Conservation (phyloP, 257 asterid genomes). For the Petunia axillaris region DNA sequence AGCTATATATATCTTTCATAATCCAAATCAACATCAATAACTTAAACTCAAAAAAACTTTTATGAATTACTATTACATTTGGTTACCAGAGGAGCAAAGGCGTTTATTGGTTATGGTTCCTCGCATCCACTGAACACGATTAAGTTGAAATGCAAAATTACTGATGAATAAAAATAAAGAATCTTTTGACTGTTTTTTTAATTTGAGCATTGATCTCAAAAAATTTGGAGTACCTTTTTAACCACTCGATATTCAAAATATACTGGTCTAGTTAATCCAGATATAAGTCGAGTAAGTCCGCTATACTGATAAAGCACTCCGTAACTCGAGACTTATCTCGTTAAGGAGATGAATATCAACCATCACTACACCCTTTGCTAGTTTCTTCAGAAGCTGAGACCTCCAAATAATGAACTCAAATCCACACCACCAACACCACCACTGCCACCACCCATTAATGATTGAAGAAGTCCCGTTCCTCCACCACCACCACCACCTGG, state of each 20-base stretch:
- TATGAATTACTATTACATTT: background rate
- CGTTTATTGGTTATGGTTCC: too few species aligned
- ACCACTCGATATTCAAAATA: too few species aligned
- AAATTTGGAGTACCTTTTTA: background rate
- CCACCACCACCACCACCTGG: slow-evolving; percentile 31
- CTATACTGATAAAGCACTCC: too few species aligned
- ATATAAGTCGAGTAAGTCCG: too few species aligned
- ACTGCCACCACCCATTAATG: slow-evolving; percentile 41
- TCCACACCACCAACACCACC: background rate
- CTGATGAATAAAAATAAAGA: background rate
- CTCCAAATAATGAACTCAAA: slow-evolving; percentile 21
- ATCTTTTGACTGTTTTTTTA: background rate
- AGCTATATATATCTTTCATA: too few species aligned
- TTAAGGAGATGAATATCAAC: too few species aligned
- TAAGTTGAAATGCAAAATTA: background rate
- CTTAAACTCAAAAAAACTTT: background rate
- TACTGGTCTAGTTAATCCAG: too few species aligned
- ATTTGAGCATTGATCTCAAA: background rate
- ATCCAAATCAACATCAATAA: background rate
- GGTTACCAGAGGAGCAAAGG: background rate
- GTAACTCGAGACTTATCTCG: too few species aligned
- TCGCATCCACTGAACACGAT: background rate
- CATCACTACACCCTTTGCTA: too few species aligned
- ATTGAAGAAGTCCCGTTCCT: slow-evolving; percentile 38
- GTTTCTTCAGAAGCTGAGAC: background rate